phyloP scores from a whole-genome alignment of 768 basidiomycete species.

The Leccinum rimulosum region DNA sequence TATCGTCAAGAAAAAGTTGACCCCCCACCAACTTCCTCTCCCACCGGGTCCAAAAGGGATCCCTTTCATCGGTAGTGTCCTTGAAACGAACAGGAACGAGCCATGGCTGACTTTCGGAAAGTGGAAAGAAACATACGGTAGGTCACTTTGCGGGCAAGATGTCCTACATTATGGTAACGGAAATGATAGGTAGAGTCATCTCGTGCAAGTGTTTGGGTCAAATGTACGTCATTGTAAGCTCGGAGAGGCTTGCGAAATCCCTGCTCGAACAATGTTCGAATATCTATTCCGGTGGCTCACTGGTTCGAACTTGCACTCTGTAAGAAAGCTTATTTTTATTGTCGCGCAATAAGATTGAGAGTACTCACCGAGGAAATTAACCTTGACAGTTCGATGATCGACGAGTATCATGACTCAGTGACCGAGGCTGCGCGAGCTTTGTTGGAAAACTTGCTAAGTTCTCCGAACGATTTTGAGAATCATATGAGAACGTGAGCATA shows the following conservation, averaged over 20 bases:
- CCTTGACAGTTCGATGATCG: constrained; percentile 11
- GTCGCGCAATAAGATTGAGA: constrained; percentile 18
- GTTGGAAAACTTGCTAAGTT: constrained; percentile 9
- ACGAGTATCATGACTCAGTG: constrained; percentile 14
- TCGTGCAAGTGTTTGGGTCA: constrained; percentile 22
- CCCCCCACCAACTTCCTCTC: constrained; percentile 17
- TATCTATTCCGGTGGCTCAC: constrained; percentile 23
- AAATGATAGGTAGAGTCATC: constrained; percentile 18
- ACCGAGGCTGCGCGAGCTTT: constrained; percentile 2
- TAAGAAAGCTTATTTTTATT: not conserved
- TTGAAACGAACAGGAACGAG: constrained; percentile 21
- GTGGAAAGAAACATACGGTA: constrained; percentile 34
- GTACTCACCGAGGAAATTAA: constrained; percentile 18
- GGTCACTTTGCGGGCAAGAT: constrained; percentile 1
- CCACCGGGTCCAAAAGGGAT: constrained; percentile 32
- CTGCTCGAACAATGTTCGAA: constrained; percentile 27
- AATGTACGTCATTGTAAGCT: constrained; percentile 23
- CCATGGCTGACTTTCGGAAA: constrained; percentile 34
- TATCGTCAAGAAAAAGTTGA: constrained; percentile 6
- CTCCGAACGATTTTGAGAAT: constrained; percentile 15
- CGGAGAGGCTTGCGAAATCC: constrained; percentile 19
- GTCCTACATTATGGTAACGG: not conserved
- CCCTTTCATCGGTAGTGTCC: constrained; percentile 26
- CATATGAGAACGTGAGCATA: constrained; percentile 20
- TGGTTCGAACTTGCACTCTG: constrained; percentile 6